Base-by-base conservation (phyloP, 176 grass and related monocot species). In the Oryza longistaminata region DNA sequence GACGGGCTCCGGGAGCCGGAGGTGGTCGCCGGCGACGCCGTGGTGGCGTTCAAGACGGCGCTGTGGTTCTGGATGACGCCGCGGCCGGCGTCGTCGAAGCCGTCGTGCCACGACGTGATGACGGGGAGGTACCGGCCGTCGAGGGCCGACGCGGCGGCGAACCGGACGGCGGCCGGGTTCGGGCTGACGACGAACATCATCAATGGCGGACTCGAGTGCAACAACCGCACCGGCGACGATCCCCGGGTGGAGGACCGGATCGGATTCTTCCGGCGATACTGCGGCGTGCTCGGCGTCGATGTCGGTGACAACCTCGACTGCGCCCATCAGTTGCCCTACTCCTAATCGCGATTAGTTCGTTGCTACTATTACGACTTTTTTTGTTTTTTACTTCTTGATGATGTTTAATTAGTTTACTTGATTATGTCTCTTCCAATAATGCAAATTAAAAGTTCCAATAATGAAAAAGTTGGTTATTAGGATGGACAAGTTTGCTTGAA, bases 11-110 rank as follows among this genome's bases (percentile, higher is more conserved):
- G n/a, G 1, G 0, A 84, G 1, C 92, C 95, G 31, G 95, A 97
- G 19, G 0, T 90, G 0, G 88, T 97, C 1, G 73, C 88, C 5
- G 49, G 8, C 34, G 61, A 92, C 60, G 65, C 92, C 0, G 77
- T 4, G 15, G 35, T 94, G 45, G 68, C 95, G 46, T 94, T 92
- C 81, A 29, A 83, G 86, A 85, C 95, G 64, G 92, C 95, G 16
- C 62, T 97, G 5, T 94, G 92, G 95, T 97, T 94, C 73, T 94
- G 92, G 95, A 97, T 91, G 90, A 97, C 90, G 13, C 49, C 81
- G n/a, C 66, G 39, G 68, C 21, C 67, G 60, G n/a, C n/a, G n/a
- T 87, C 92, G 4, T 9, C 1, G 9, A 97, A 97, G 84, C 95
- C 95, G 17, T 97, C 92, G 46, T 94, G 92, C 84, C 92, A 97